Conservation (phyloP, 108 stramenopile species). For the Fragilariopsis cylindrus region DNA sequence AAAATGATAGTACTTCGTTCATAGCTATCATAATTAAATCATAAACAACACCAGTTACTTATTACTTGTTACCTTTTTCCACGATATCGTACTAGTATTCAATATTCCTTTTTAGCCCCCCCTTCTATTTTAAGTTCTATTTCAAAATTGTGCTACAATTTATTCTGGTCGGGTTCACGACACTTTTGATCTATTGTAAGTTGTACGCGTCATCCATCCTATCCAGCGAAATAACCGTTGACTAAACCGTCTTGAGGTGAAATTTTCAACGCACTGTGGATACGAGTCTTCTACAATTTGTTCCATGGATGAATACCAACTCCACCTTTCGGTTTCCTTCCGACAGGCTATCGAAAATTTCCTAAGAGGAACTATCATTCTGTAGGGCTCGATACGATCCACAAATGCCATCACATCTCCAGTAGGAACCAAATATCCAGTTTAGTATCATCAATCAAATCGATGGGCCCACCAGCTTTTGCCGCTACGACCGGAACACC, state of each 20-base stretch:
- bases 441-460: conserved; percentile 69
- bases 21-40: no score
- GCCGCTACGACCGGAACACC: conserved; percentile 85
- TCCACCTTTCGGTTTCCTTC: conserved; percentile 21
- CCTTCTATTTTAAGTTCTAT: no score
- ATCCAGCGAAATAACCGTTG: conserved; percentile 8
- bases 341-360: conserved; percentile 7
- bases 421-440: conserved; percentile 66
- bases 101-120: no score
- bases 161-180: background rate
- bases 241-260: background rate
- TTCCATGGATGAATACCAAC: conserved; percentile 29
- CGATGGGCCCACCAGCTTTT: conserved; percentile 76
- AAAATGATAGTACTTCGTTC: no score
- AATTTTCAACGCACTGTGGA: conserved; percentile 1
- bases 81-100: no score
- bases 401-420: conserved; percentile 56
- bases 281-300: conserved; percentile 19
- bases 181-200: background rate
- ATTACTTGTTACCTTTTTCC: no score
- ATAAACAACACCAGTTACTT: no score
- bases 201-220: background rate
- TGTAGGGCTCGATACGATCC: conserved; percentile 15
- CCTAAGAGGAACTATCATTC: conserved; percentile 1
- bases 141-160: no score